phyloP scores from a whole-genome alignment of 2,329 filamentous ascomycete genomes.

The Colletotrichum truncatum region DNA sequence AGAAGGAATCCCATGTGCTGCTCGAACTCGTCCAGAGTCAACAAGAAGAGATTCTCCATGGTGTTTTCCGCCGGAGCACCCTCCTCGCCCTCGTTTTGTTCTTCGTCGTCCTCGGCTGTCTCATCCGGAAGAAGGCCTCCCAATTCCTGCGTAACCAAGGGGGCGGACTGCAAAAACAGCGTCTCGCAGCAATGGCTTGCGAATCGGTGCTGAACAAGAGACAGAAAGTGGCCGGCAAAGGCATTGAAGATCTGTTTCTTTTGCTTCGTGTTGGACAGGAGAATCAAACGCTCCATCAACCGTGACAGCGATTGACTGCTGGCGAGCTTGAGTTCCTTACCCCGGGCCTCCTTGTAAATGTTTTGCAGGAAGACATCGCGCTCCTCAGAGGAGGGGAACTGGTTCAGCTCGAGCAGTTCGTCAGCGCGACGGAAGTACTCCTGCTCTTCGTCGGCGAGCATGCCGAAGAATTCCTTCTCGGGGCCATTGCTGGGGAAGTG shows the following conservation, averaged over 20 bases:
- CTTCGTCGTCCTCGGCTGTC: conserved; percentile 51
- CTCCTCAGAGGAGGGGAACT: conserved; percentile 82
- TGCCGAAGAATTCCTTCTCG: conserved; percentile 87
- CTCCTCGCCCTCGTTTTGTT: conserved; percentile 54
- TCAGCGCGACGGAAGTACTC: conserved; percentile 94
- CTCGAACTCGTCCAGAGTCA: conserved; percentile 88
- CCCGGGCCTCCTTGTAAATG: conserved; percentile 85
- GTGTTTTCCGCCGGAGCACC: conserved; percentile 62
- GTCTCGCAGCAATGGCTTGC: conserved; percentile 98
- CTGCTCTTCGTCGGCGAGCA: conserved; percentile 92
- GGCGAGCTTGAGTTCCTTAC: conserved; percentile 95
- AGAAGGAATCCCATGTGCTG: conserved; percentile 83
- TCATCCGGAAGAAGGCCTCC: conserved; percentile 51
- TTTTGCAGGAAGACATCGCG: conserved; percentile 77
- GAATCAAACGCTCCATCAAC: conserved; percentile 89
- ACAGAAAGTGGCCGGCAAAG: conserved; percentile 87
- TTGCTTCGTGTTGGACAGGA: conserved; percentile 80
- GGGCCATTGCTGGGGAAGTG: conserved; percentile 36
- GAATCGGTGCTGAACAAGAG: conserved; percentile 93
- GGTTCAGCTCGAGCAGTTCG: conserved; percentile 88
- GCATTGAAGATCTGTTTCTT: conserved; percentile 88
- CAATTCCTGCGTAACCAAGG: conserved; percentile 79
- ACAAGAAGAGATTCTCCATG: conserved; percentile 87
- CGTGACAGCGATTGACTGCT: conserved; percentile 96
- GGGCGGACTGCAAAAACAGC: conserved; percentile 85